Evolutionary conservation across 108 stramenopile species (phyloP).

Genomic region (Licmophora abbreviata): DNA sequence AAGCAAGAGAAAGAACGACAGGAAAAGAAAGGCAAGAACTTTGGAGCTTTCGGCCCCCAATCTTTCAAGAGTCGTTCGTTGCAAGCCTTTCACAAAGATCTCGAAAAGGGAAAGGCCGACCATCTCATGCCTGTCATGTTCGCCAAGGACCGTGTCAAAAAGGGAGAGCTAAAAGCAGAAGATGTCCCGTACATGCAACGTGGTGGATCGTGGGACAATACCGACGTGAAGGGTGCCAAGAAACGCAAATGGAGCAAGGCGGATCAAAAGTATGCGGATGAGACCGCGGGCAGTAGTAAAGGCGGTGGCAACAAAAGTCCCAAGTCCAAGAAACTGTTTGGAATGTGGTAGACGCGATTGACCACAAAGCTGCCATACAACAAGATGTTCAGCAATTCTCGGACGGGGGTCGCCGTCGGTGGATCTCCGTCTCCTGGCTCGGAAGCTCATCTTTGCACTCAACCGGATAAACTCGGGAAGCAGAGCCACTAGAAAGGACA

Average conservation of each 20-base stretch:
- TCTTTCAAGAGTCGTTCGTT: conserved; percentile 52
- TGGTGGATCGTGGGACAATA: conserved; percentile 10
- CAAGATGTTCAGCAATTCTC: too few species aligned
- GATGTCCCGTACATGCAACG: conserved; percentile 24
- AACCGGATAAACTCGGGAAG: too few species aligned
- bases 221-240: conserved; percentile 46
- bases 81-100: conserved; percentile 50
- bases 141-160: conserved; percentile 5
- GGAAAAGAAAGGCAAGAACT: conserved; percentile 8
- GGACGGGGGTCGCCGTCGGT: too few species aligned
- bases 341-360: too few species aligned
- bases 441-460: too few species aligned
- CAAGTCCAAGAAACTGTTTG: not conserved
- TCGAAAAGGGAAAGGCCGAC: conserved; percentile 41
- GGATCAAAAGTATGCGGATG: conserved; percentile 54
- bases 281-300: conserved; percentile 16
- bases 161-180: conserved; percentile 15
- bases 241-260: conserved; percentile 43
- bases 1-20: conserved; percentile 6
- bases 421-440: too few species aligned
- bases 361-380: too few species aligned
- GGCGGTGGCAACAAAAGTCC: not conserved
- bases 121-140: conserved; percentile 33
- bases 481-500: too few species aligned
- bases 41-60: conserved; percentile 28